A percentile compares a stretch with the other conserved stretches of the same genome.
phyloP scores from a whole-genome alignment of 2,329 filamentous ascomycete species.

The Beauveria asiatica region DNA sequence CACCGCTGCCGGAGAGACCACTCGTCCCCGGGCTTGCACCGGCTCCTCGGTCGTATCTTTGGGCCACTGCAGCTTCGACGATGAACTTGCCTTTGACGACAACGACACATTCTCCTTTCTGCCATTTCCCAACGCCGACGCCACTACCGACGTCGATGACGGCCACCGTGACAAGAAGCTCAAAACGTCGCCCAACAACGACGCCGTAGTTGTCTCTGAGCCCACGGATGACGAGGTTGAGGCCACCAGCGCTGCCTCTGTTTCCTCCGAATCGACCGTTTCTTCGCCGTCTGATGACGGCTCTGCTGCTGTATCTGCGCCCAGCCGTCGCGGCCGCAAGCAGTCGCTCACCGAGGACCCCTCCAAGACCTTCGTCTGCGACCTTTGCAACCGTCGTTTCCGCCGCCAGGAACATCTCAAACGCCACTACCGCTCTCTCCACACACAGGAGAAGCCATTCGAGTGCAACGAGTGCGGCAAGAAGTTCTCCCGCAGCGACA shows the following conservation, averaged over 20 bases:
- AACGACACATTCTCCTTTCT: conserved; percentile 55
- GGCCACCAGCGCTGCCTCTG: conserved; percentile 27
- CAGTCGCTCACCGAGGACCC: conserved; percentile 96
- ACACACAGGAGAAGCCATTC: conserved; percentile 98
- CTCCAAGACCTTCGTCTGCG: conserved; percentile 96
- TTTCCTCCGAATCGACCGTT: conserved; percentile 29
- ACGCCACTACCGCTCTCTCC: conserved; percentile 95
- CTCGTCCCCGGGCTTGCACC: conserved; percentile 61
- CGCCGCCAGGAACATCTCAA: conserved; percentile 97
- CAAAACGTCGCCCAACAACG: conserved; percentile 40
- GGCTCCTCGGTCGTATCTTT: conserved; percentile 60
- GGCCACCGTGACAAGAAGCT: conserved; percentile 48
- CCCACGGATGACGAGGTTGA: conserved; percentile 28
- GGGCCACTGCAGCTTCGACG: conserved; percentile 70
- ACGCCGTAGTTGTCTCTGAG: conserved; percentile 31
- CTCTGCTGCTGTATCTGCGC: conserved; percentile 39
- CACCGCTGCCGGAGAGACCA: conserved; percentile 47
- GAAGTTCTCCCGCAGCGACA: conserved; percentile 98
- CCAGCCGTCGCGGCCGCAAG: conserved; percentile 92
- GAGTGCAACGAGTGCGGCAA: conserved; percentile 97
- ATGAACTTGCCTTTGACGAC: conserved; percentile 67
- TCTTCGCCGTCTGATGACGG: conserved; percentile 35
- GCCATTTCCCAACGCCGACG: conserved; percentile 53
- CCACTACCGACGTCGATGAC: conserved; percentile 32
- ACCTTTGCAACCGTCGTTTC: conserved; percentile 93